Evolutionary conservation across 2,329 filamentous ascomycete species (phyloP).

Genomic region (Paecilomyces variotii): DNA sequence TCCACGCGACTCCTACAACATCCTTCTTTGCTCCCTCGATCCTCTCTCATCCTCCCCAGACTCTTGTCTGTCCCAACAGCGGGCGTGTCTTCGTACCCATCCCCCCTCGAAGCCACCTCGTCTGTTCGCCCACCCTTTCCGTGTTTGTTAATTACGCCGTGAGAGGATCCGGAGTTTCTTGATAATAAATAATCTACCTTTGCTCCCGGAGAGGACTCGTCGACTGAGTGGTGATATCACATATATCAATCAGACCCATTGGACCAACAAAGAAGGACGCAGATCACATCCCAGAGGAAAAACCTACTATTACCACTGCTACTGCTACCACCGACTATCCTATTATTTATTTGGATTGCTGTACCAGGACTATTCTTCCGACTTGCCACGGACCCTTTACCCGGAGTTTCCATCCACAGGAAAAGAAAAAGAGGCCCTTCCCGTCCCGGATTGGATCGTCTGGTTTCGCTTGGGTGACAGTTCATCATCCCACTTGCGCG

Average conservation of each 20-base stretch:
- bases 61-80: too few relatives aligned
- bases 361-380: slow-evolving; percentile 9
- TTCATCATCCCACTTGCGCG: background rate
- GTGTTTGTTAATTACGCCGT: too few relatives aligned
- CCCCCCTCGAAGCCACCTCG: too few relatives aligned
- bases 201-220: too few relatives aligned
- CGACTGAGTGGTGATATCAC: too few relatives aligned
- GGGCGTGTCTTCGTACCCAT: too few relatives aligned
- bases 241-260: background rate
- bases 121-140: too few relatives aligned
- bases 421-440: background rate
- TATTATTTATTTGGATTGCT: slow-evolving; percentile 15
- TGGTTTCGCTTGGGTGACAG: slow-evolving; percentile 8
- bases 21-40: slow-evolving; percentile 6
- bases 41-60: background rate
- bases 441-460: background rate
- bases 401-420: background rate
- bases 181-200: too few relatives aligned
- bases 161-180: too few relatives aligned
- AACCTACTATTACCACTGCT: background rate
- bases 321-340: background rate
- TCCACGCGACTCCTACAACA: slow-evolving; percentile 5
- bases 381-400: background rate
- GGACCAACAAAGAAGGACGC: background rate
- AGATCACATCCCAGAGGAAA: background rate